These are phyloP conservation scores for Capsaspora owczarzaki DNA, from an alignment of 78 protist species.

Conservation along the genomic window DNA sequence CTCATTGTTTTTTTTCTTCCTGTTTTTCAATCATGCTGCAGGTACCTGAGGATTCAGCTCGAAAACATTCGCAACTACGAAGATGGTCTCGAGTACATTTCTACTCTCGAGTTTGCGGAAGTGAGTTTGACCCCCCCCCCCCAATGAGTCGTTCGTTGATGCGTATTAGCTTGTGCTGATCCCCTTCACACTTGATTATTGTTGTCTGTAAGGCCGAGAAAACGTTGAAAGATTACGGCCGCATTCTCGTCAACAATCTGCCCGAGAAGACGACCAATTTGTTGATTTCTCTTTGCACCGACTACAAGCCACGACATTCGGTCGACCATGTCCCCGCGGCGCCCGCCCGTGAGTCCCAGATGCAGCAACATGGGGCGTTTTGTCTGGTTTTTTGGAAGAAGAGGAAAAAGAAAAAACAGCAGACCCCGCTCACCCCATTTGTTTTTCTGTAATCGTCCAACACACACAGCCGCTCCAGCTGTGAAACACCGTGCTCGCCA, in stretches of 20 bases:
- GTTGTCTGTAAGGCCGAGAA: neutral
- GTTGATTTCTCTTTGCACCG: constrained; percentile 65
- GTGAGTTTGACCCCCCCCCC: neutral
- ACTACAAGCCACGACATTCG: constrained; percentile 40
- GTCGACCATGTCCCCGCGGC: too few relatives aligned
- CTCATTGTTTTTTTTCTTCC: neutral
- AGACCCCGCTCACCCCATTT: too few relatives aligned
- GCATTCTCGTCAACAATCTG: constrained; percentile 39
- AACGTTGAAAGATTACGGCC: constrained; percentile 66
- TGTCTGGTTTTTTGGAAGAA: too few relatives aligned
- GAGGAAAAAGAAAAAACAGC: too few relatives aligned
- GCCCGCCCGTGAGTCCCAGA: too few relatives aligned
- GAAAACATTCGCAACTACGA: constrained; percentile 57
- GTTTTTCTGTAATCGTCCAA: too few relatives aligned
- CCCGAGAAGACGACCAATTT: constrained; percentile 64
- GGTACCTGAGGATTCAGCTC: constrained; percentile 63
- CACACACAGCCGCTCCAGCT: too few relatives aligned
- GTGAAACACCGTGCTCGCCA: too few relatives aligned
- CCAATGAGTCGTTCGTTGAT: too few relatives aligned
- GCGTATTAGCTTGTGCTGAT: too few relatives aligned
- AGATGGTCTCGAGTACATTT: constrained; percentile 63
- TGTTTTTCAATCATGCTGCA: neutral
- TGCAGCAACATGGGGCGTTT: too few relatives aligned
- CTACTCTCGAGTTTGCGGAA: constrained; percentile 39
- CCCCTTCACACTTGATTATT: neutral